Base-by-base conservation (phyloP, 2,329 filamentous ascomycete genomes). In the Lachnellula arida region DNA sequence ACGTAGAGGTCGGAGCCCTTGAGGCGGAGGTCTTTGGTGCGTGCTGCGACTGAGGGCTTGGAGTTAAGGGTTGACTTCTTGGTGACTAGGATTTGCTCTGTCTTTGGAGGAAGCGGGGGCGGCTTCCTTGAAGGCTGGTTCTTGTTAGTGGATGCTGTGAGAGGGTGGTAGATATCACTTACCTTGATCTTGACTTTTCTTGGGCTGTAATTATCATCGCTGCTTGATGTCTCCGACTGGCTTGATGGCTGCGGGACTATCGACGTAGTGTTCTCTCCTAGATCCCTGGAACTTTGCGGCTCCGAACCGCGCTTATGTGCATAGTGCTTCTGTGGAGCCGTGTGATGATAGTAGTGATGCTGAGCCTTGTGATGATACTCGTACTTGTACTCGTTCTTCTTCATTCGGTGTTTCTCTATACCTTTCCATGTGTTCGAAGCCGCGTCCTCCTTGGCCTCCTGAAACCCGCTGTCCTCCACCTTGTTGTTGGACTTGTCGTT, bases 1-100 rank as follows among this genome's bases (percentile, higher is more conserved):
- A 81, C 78, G 56, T 81, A 81, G 1, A 81, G 62, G 62, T 81
- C 78, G 3, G 78, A 76, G 8, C 77, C 76, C 32, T 75, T 70
- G 0, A 81, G 72, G 39, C 74, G 73, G 6, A 73, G 71, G 58
- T 76, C 68, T 63, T 76, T 78, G 62, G 70, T 77, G 9, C 76
- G 73, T 4, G 75, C 73, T 22, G 61, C 63, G 14, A 73, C 52
- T 12, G 46, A 54, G 53, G 65, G 61, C 58, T 67, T 60, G 54
- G 51, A 53, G 47, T 52, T 60, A 51, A 55, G 22, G 14, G 56
- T 63, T 50, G 57, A 59, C 8, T 58, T 61, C 39, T 63, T 64
- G 39, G 60, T 62, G 42, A 62, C 55, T 17, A 65, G 52, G 17
- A 62, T 51, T 28, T 60, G 56, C 19, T 59, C 56, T 12, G 54